Evolutionary conservation across 2,329 filamentous ascomycete species (phyloP), one percentile per base, ranked within the genome.

Genomic region (Emergomyces africanus): DNA sequence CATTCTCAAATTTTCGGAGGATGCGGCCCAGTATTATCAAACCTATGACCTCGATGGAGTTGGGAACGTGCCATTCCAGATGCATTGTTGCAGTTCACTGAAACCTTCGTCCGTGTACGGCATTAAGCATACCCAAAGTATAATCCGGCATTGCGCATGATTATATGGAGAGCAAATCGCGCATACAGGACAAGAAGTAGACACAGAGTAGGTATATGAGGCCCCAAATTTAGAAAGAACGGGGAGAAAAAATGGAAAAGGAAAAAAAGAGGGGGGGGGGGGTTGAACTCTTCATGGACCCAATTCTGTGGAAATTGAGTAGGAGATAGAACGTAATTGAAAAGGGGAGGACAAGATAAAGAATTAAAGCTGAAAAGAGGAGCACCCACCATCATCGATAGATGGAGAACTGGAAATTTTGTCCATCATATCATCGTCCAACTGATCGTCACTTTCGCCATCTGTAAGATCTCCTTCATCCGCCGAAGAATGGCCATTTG

Each of bases 341-440:
- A 54, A 20, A 20, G 64, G 70, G 70, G 70, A 14, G 30, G 30
- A 6, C 64, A 70, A 70, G 70, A 14, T 15, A 25, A 15, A 23
- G 46, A 5, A 28, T n/a, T 28, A 37, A n/a, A 35, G 44, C 28
- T 25, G 44, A 48, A 41, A 57, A 39, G 8, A 20, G 37, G 18
- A 9, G 42, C 4, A 94, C 90, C 82, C 85, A 99, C 92, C 92
- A 87, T 97, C 92, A 80, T 95, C 90, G 75, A 99, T 99, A 67
- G 92, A 97, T 71, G 94, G 94, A 68, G 92, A 97, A 75, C 91
- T 97, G 68, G 92, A 97, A 65, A 99, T 96, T 75, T 94, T 94
- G 78, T 97, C 94, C 88, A 95, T 90, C 85, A 96, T 85, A 74
- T 97, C 92, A 74, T 96, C 85, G 69, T 95, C 90, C 72, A 90